Base-by-base conservation (phyloP, 116 monocot species). In the Dioscorea cayenensis region DNA sequence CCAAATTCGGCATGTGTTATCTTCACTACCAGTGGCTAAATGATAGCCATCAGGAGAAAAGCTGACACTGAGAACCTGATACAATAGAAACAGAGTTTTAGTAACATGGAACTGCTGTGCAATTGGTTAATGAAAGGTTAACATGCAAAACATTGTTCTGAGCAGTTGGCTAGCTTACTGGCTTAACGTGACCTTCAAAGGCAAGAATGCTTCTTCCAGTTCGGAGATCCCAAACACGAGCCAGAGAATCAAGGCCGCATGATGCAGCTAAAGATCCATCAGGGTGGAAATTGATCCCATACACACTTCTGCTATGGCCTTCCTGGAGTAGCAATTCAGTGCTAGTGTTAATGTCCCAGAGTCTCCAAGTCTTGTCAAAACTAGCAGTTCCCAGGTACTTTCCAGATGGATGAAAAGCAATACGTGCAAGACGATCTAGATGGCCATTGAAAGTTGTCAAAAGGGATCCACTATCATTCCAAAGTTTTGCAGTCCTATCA, bases 291-390 rank as follows among this genome's bases (percentile, higher is more conserved):
- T 73, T 73, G 65, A 97, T 68, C 21, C 79, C 82, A 75, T 97
- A 97, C 14, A 97, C 80, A 52, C 93, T 83, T 76, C 97, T 84
- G 76, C 97, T 93, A 37, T 97, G 97, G 51, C 97, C 97, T 71
- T 97, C 97, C 78, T 97, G 97, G 29, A 90, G 86, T 35, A 93
- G 84, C 66, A 97, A 69, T 61, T 97, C 97, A 21, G 63, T 59
- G 59, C 97, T 88, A 50, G 90, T 86, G 64, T 78, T 69, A 21
- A 97, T 49, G 66, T 97, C 97, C 97, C 97, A 97, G 11, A 97
- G 79, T 70, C 97, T 84, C 97, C 97, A 97, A 43, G 97, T 93
- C 78, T 97, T 92, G 71, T 97, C 97, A 66, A 97, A 97, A 75
- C 97, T 97, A 3, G 97, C 84, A 59, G 97, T 97, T 59, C 88